Evolutionary conservation across 371 early-diverging fungal species (phyloP).

Genomic region (Rhizomucor pusillus): DNA sequence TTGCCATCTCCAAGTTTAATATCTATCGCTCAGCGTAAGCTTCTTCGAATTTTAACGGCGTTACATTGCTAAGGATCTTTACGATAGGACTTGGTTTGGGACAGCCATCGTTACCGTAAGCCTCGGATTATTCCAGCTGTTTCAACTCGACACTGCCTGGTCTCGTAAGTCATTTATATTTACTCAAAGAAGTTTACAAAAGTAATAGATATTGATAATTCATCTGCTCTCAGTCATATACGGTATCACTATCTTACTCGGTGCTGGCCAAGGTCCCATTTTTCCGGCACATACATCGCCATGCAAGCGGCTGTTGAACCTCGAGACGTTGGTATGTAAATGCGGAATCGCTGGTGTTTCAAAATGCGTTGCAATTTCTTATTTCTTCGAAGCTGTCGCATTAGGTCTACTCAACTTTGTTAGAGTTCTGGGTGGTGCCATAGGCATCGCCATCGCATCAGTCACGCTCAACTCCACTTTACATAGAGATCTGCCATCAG

Average conservation of each 20-base stretch:
- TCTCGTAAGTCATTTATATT: slow-evolving; percentile 18
- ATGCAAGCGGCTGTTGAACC: slow-evolving; percentile 42
- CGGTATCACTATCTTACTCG: slow-evolving; percentile 39
- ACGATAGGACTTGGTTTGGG: slow-evolving; percentile 34
- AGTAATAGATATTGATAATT: not conserved
- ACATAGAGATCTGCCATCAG: slow-evolving; percentile 14
- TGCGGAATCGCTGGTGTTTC: too few species aligned
- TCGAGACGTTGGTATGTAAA: slow-evolving; percentile 36
- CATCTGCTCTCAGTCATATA: slow-evolving; percentile 22
- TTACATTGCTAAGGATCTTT: too few species aligned
- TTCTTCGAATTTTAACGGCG: not conserved
- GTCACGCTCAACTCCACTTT: slow-evolving; percentile 32
- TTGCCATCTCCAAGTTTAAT: slow-evolving; percentile 48
- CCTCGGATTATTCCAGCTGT: slow-evolving; percentile 30
- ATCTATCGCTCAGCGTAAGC: slow-evolving; percentile 49
- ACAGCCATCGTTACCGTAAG: slow-evolving; percentile 32
- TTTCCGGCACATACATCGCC: slow-evolving; percentile 42
- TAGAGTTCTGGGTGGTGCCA: slow-evolving; percentile 41
- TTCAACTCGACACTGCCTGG: slow-evolving; percentile 24
- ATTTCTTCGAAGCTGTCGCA: slow-evolving; percentile 32
- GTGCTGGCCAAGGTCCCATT: slow-evolving; percentile 31
- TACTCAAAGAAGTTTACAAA: not conserved
- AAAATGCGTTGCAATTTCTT: too few species aligned
- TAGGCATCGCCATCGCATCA: slow-evolving; percentile 39
- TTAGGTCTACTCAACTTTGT: slow-evolving; percentile 39